Evolutionary conservation across 176 grass and related monocot genomes (phyloP).

Genomic region (Carex scoparia): DNA sequence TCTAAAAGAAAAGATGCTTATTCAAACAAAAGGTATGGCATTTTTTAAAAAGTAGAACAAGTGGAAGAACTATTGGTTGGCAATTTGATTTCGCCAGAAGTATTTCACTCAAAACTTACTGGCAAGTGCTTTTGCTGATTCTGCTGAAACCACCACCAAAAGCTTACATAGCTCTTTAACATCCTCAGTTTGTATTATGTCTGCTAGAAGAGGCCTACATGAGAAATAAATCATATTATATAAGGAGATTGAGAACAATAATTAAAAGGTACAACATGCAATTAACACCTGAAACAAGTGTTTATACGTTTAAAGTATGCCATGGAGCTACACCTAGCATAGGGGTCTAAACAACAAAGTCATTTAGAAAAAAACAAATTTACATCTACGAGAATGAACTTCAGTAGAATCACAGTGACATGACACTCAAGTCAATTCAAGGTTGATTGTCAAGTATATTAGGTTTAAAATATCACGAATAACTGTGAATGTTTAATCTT

Average conservation of each 20-base stretch:
- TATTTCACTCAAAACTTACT: constrained; percentile 41
- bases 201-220: constrained; percentile 89
- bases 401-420: neutral
- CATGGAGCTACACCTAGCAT: neutral
- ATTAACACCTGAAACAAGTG: neutral
- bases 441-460: neutral
- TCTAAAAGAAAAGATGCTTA: neutral
- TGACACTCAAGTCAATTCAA: neutral
- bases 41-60: neutral
- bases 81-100: neutral
- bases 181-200: constrained; percentile 70
- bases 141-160: constrained; percentile 65
- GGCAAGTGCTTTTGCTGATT: constrained; percentile 52
- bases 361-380: neutral
- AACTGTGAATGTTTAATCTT: neutral
- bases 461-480: neutral
- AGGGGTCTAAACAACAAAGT: neutral
- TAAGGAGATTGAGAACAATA: neutral
- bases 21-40: neutral
- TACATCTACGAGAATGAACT: neutral
- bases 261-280: neutral
- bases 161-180: constrained; percentile 82
- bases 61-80: neutral
- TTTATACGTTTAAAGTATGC: neutral
- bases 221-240: constrained; percentile 16